Evolutionary conservation across 768 basidiomycete species (phyloP).

Genomic region (Collybiopsis luxurians): DNA sequence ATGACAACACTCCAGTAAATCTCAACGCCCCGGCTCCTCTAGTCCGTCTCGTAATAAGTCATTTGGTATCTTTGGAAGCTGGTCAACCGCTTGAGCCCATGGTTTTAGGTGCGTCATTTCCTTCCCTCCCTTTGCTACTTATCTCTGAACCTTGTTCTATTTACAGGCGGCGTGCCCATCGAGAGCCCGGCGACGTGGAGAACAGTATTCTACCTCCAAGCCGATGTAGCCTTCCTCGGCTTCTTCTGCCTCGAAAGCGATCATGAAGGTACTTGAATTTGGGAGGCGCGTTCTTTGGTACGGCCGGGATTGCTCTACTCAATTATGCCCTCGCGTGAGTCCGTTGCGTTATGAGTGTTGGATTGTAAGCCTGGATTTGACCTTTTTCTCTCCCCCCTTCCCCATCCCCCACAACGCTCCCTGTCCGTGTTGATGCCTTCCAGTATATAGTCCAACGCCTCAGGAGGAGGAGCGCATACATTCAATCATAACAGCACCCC

Average conservation of each 20-base stretch:
- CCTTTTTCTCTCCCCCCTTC: constrained; percentile 25
- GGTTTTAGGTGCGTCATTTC: constrained; percentile 22
- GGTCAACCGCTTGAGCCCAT: constrained; percentile 32
- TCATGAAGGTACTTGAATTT: constrained; percentile 28
- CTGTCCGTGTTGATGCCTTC: constrained; percentile 28
- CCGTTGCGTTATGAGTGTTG: neutral
- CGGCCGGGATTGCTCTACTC: constrained; percentile 27
- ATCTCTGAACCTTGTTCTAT: neutral
- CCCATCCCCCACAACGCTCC: constrained; percentile 18
- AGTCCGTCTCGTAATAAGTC: constrained; percentile 27
- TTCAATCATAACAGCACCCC: too few relatives aligned
- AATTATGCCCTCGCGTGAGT: constrained; percentile 31
- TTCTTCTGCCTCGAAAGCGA: neutral
- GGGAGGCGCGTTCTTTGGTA: constrained; percentile 30
- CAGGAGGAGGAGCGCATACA: too few relatives aligned
- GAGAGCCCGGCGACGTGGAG: constrained; percentile 30
- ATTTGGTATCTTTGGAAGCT: constrained; percentile 30
- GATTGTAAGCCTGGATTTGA: too few relatives aligned
- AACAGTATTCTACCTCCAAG: constrained; percentile 30
- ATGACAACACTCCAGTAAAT: constrained; percentile 30
- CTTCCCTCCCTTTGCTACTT: neutral
- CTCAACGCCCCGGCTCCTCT: constrained; percentile 25
- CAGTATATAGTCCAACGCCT: constrained; percentile 27
- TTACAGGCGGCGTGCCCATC: constrained; percentile 27
- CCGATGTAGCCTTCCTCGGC: constrained; percentile 25